Evolutionary conservation across 345 rosid species (phyloP).

Genomic region (Arabidopsis arenosa): DNA sequence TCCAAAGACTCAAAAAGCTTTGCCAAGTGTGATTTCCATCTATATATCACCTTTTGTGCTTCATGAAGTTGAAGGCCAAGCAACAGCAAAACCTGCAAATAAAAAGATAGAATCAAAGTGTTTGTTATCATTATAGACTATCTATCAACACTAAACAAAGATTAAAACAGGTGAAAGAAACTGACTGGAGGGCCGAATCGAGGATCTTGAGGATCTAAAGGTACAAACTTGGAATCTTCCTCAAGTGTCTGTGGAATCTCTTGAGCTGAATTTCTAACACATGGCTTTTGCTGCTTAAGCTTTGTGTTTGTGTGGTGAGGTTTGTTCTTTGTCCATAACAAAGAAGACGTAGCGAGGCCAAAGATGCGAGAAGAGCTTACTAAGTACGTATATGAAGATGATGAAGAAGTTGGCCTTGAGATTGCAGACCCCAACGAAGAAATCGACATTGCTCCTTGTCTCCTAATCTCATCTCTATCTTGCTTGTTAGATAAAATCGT

Average conservation of each 20-base stretch:
- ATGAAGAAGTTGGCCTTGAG: constrained; percentile 30
- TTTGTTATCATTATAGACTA: constrained; percentile 22
- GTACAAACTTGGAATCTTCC: constrained; percentile 88
- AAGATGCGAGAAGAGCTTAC: neutral
- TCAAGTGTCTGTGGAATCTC: constrained; percentile 67
- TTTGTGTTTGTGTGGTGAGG: constrained; percentile 24
- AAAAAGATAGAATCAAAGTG: constrained; percentile 1
- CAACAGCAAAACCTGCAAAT: constrained; percentile 70
- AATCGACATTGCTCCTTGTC: constrained; percentile 37
- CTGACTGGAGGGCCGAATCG: constrained; percentile 88
- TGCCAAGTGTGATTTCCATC: neutral
- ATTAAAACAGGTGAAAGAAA: constrained; percentile 49
- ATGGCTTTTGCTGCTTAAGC: constrained; percentile 46
- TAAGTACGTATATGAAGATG: constrained; percentile 14
- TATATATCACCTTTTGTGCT: constrained; percentile 51
- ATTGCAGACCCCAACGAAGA: constrained; percentile 38
- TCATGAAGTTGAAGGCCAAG: constrained; percentile 75
- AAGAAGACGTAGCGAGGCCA: constrained; percentile 31
- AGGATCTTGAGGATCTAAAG: constrained; percentile 73
- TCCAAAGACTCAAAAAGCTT: constrained; percentile 12
- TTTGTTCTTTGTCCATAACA: constrained; percentile 26
- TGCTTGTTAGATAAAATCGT: constrained; percentile 22
- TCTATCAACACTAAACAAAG: constrained; percentile 9
- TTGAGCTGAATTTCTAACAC: constrained; percentile 47
- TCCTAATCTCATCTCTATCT: constrained; percentile 25